A percentile compares a stretch with the other conserved stretches of the same genome.
Evolutionary conservation across 139 green algal species (phyloP).

Genomic region (Limnomonas spitsbergensis): DNA sequence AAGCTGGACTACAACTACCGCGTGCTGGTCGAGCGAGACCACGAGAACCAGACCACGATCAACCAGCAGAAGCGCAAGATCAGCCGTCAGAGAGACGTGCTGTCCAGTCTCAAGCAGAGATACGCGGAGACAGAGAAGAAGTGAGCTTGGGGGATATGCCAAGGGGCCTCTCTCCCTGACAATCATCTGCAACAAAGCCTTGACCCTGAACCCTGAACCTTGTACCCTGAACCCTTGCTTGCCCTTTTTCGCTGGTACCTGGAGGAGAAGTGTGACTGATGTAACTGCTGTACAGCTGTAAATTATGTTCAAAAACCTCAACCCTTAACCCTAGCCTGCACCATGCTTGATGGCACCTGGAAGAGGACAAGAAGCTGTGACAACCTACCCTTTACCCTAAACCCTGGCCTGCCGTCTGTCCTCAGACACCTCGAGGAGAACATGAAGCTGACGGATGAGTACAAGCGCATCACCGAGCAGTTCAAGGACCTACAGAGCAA

Average conservation of each 20-base stretch:
- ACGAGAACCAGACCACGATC: constrained; percentile 64
- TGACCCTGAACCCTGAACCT: no score
- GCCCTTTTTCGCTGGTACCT: no score
- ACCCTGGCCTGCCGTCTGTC: constrained; percentile 34
- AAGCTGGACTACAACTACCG: constrained; percentile 92
- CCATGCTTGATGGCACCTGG: no score
- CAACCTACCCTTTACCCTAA: no score
- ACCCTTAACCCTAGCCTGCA: no score
- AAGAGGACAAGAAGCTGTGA: no score
- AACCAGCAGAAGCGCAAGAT: constrained; percentile 85
- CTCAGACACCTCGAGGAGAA: constrained; percentile 69
- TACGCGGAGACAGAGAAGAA: constrained; percentile 42
- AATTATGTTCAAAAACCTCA: no score
- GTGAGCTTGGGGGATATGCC: background rate
- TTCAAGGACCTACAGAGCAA: constrained; percentile 86
- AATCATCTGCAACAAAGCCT: no score
- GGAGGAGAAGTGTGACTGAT: no score
- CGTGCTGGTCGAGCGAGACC: constrained; percentile 65
- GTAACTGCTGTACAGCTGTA: no score
- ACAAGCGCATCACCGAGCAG: constrained; percentile 79
- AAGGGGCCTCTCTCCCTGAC: no score
- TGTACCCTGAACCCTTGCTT: background rate
- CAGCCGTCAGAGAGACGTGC: constrained; percentile 66
- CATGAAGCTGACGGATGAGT: constrained; percentile 77
- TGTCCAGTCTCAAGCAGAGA: constrained; percentile 61